Evolutionary conservation across 495 filamentous ascomycete genomes (phyloP), one percentile per base, ranked within the genome.

Genomic region (Friedmanniomyces simplex): DNA sequence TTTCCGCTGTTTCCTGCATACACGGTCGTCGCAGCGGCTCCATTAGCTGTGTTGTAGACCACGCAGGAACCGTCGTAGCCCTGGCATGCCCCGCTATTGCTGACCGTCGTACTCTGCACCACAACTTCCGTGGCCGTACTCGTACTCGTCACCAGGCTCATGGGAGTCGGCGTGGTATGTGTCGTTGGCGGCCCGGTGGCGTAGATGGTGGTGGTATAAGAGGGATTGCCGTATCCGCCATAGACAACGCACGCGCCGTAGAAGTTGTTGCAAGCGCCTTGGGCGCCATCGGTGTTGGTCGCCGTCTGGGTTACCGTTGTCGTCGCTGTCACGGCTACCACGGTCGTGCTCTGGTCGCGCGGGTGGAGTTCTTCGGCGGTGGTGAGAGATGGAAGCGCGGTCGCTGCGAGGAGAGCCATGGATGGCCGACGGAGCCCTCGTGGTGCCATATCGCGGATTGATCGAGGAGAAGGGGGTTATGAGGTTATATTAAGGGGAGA

Each of bases 211-310:
- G 56, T 58, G 49, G 48, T 58, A 16, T 58, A 58, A 5, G 32
- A 26, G 6, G 56, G 8, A 21, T 28, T 14, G 30, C 56, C 56
- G 26, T 43, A 52, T 8, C 56, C 56, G 32, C 47, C 49, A 21
- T 58, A 58, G 11, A 58, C 56, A 2, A 58, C 56, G 28, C 56
- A 58, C 39, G 56, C 56, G 37, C 56, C 56, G 24, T 58, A 53
- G 56, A 58, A 58, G 56, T 58, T 52, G 26, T 58, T 34, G 56
- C 56, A 58, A 21, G 56, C 56, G 30, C 56, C 56, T 16, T 39
- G 21, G 8, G 18, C 55, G n/a, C 41, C 43, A 20, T 32, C 36
- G 11, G 45, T 50, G n/a, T 47, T 34, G 18, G 56, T 43, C 21
- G 32, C 34, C 8, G 56, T 58, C 24, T 52, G 41, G 2, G 56